A percentile compares a stretch with the other conserved stretches of the same genome.
Evolutionary conservation across 129 eudicot species (phyloP).

Genomic region (Pseudognaphalium luteoalbum): DNA sequence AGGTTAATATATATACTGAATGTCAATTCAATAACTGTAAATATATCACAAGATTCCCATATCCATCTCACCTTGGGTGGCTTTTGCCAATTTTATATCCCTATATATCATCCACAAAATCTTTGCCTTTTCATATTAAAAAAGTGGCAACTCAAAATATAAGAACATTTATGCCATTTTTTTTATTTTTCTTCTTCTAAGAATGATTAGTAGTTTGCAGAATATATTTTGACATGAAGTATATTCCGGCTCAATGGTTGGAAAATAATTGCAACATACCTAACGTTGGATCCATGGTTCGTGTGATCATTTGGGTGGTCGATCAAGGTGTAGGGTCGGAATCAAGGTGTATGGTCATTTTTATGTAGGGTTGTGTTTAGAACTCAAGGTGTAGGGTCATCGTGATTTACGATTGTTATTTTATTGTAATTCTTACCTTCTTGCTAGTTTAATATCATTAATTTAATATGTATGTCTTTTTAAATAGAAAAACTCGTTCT

Average conservation of each 20-base stretch:
- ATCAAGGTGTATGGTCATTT: too few relatives aligned
- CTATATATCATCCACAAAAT: neutral
- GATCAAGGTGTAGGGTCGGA: too few relatives aligned
- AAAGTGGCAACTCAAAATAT: neutral
- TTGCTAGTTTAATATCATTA: too few relatives aligned
- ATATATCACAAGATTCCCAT: conserved; percentile 14
- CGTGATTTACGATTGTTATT: too few relatives aligned
- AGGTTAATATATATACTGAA: conserved; percentile 9
- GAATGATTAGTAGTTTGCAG: neutral
- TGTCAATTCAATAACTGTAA: neutral
- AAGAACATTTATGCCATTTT: neutral
- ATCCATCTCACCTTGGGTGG: conserved; percentile 33
- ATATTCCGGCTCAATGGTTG: neutral
- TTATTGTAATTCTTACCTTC: too few relatives aligned
- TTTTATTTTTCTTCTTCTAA: neutral
- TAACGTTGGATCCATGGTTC: too few relatives aligned
- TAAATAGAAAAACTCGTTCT: too few relatives aligned
- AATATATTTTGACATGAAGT: neutral
- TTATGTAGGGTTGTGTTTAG: too few relatives aligned
- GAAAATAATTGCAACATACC: neutral
- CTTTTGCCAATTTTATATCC: neutral
- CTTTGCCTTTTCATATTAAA: neutral
- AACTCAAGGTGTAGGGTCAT: too few relatives aligned
- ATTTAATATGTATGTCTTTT: too few relatives aligned
- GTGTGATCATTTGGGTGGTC: too few relatives aligned